Conservation (phyloP, 169 alveolate genomes). For the Babesia sp. region DNA sequence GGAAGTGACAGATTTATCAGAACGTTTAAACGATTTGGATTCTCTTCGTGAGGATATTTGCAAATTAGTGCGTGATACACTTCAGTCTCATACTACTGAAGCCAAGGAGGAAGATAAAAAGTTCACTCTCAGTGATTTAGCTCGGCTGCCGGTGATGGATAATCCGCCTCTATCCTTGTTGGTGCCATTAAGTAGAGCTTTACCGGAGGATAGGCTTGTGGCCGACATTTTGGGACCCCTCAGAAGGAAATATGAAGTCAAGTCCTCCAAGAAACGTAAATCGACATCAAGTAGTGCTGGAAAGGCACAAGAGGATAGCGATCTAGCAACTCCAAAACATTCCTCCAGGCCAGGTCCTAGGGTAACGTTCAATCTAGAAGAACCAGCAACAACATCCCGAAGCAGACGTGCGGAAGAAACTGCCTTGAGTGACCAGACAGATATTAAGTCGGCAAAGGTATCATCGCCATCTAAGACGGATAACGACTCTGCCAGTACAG, state of each 20-base stretch:
- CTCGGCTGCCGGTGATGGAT: conserved; percentile 17
- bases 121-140: background rate
- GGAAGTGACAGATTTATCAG: background rate
- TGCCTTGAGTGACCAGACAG: background rate
- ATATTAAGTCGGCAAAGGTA: background rate
- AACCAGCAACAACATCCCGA: background rate
- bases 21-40: background rate
- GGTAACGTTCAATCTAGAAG: background rate
- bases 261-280: background rate
- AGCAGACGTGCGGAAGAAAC: no score
- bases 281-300: background rate
- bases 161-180: background rate
- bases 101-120: background rate
- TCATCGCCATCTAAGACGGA: background rate
- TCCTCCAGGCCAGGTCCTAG: background rate
- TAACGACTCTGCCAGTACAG: background rate
- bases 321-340: background rate
- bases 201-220: background rate
- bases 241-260: background rate
- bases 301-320: no score
- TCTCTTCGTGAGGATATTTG: background rate
- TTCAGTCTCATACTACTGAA: background rate
- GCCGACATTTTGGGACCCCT: background rate
- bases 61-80: background rate
- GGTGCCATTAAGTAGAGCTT: background rate